Evolutionary conservation across 192 early-diverging fungal species (phyloP).

Genomic region (Coemansia sp.): DNA sequence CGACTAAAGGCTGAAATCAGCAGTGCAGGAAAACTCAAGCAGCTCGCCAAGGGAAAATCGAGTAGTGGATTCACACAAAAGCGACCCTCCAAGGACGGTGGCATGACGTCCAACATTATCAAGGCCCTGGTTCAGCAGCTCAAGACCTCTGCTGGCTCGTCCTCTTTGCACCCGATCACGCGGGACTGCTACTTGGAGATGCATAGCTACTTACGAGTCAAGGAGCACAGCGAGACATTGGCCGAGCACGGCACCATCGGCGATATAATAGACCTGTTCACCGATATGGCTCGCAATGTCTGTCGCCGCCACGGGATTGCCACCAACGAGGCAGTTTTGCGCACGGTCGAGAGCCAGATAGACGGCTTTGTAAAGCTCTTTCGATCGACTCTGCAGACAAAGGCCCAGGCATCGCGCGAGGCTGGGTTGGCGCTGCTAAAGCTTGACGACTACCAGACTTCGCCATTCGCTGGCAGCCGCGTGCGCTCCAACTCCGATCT

Average conservation of each 20-base stretch:
- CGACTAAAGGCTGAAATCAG: constrained; percentile 38
- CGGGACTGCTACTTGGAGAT: constrained; percentile 36
- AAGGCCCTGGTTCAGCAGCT: constrained; percentile 46
- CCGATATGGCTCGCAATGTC: constrained; percentile 16
- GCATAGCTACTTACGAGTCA: constrained; percentile 26
- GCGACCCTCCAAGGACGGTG: constrained; percentile 10
- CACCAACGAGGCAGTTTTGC: constrained; percentile 20
- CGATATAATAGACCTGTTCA: constrained; percentile 37
- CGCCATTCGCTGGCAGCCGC: constrained; percentile 4
- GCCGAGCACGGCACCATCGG: constrained; percentile 37
- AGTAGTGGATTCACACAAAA: neutral
- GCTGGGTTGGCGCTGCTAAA: constrained; percentile 46
- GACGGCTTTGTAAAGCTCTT: constrained; percentile 44
- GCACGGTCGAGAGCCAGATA: constrained; percentile 45
- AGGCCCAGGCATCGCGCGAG: constrained; percentile 48
- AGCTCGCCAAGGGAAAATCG: constrained; percentile 16
- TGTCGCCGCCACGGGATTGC: constrained; percentile 32
- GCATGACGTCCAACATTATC: constrained; percentile 28
- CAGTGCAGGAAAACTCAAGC: constrained; percentile 22
- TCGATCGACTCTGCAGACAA: constrained; percentile 37
- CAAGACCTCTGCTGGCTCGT: constrained; percentile 21
- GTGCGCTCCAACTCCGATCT: constrained; percentile 12
- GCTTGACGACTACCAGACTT: constrained; percentile 39
- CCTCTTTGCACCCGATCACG: constrained; percentile 48
- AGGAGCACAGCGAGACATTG: constrained; percentile 21